Base-by-base conservation (phyloP, 441 rosid species). In the Breynia disticha region DNA sequence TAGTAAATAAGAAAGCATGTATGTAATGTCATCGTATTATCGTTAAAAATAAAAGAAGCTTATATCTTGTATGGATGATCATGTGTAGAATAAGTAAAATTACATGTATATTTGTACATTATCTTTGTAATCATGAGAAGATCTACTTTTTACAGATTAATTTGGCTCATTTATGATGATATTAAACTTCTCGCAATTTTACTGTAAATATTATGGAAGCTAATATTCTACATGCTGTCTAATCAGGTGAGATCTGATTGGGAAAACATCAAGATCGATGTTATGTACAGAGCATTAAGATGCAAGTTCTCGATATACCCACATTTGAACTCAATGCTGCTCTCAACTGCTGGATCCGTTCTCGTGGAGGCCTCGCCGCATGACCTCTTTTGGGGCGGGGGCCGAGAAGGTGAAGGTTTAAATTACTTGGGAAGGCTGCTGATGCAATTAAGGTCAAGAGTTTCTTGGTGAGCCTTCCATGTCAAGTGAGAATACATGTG, bases 351-450 rank as follows among this genome's bases (percentile, higher is more conserved):
- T 51, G 96, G 96, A 22, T 85, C 88, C 0, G 81, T 80, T 47
- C 83, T 90, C 2, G 95, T 87, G 18, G 95, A 90, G 77, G 93
- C 97, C 52, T 87, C 95, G 28, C 97, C 95, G 0, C 95, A 87
- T 16, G 90, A 90, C 78, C 90, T 81, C 11, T 90, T 83, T 50
- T 87, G 97, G 97, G 96, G 95, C 13, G 95, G 97, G 46, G 96
- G 97, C 19, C 76, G 93, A 3, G 97, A 90, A 47, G 97, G 95
- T 24, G 97, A 85, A 75, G 97, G 95, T 63, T 76, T 90, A 42
- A 87, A 90, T 71, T 78, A 90, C 71, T 83, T 90, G 22, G 97
- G 97, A 20, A 72, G 96, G 74, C 63, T 83, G 50, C 77, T 87
- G 48, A 86, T 86, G 97, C 87, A 67, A 66, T 72, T 87, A 62